These are phyloP conservation scores for Maudiozyma bulderi DNA, from an alignment of 805 yeast genomes.

Conservation along the genomic window DNA sequence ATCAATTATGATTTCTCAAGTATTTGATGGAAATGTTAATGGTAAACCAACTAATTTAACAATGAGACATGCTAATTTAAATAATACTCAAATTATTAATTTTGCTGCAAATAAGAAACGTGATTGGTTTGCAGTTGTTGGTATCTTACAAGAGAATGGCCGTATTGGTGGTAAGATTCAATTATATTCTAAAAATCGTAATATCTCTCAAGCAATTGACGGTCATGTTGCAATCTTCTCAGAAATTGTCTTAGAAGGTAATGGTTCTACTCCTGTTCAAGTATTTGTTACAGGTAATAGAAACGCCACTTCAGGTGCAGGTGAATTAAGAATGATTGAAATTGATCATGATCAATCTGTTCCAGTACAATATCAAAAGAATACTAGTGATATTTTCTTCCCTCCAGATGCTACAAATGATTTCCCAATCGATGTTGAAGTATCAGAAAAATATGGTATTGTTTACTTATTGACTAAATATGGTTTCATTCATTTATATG, in stretches of 20 bases:
- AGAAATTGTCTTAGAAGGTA: constrained; percentile 61
- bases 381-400: constrained; percentile 85
- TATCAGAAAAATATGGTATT: constrained; percentile 78
- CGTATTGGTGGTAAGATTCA: constrained; percentile 95
- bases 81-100: constrained; percentile 81
- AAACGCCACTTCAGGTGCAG: constrained; percentile 63
- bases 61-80: constrained; percentile 70
- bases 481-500: constrained; percentile 94
- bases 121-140: constrained; percentile 92
- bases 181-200: constrained; percentile 77
- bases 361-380: constrained; percentile 73
- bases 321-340: constrained; percentile 84
- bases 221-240: constrained; percentile 96
- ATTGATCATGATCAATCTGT: constrained; percentile 84
- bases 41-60: constrained; percentile 75
- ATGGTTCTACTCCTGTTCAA: constrained; percentile 58
- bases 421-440: constrained; percentile 89
- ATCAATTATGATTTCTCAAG: constrained; percentile 69
- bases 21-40: constrained; percentile 68
- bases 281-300: constrained; percentile 90
- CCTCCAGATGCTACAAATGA: constrained; percentile 95
- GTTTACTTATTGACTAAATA: constrained; percentile 85
- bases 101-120: constrained; percentile 70
- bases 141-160: constrained; percentile 89
- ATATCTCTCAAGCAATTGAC: constrained; percentile 91